Conservation (phyloP, 2,329 filamentous ascomycete species). For the Balansia obtecta region DNA sequence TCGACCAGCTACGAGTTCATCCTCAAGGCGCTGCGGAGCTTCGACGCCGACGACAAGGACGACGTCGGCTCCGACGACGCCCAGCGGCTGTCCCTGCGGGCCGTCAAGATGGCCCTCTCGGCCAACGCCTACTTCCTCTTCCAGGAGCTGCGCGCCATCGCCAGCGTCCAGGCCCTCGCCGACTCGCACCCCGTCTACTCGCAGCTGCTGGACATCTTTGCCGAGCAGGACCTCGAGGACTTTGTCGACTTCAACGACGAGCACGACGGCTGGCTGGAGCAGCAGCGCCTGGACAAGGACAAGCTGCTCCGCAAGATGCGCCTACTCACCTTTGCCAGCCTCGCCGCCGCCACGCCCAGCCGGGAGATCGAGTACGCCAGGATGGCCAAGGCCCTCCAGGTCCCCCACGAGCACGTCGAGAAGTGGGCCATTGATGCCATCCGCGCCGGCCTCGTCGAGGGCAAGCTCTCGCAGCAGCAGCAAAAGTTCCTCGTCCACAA, state of each 20-base stretch:
- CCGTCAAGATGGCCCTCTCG: conserved; percentile 40
- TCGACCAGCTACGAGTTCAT: conserved; percentile 57
- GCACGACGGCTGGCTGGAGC: conserved; percentile 74
- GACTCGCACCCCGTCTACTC: conserved; percentile 76
- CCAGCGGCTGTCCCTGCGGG: conserved; percentile 45
- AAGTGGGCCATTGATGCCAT: conserved; percentile 99
- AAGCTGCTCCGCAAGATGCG: conserved; percentile 90
- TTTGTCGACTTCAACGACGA: conserved; percentile 93
- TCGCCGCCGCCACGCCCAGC: conserved; percentile 71
- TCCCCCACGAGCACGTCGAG: conserved; percentile 77
- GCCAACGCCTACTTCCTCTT: conserved; percentile 53
- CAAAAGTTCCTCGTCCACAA: conserved; percentile 92
- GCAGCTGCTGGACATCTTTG: conserved; percentile 90
- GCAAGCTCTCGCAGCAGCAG: conserved; percentile 87
- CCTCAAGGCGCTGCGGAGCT: conserved; percentile 48
- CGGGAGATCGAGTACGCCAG: conserved; percentile 80
- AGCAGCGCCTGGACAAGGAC: conserved; percentile 58
- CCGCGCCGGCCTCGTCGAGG: conserved; percentile 87
- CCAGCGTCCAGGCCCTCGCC: conserved; percentile 74
- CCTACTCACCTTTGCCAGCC: conserved; percentile 79
- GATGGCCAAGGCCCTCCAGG: conserved; percentile 75
- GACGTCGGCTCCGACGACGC: conserved; percentile 47
- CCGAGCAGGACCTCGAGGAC: conserved; percentile 85
- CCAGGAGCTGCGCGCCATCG: conserved; percentile 69
- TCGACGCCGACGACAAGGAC: conserved; percentile 41